These are phyloP conservation scores for Podospora pseudopauciseta DNA, from an alignment of 495 filamentous ascomycete genomes.

Conservation along the genomic window DNA sequence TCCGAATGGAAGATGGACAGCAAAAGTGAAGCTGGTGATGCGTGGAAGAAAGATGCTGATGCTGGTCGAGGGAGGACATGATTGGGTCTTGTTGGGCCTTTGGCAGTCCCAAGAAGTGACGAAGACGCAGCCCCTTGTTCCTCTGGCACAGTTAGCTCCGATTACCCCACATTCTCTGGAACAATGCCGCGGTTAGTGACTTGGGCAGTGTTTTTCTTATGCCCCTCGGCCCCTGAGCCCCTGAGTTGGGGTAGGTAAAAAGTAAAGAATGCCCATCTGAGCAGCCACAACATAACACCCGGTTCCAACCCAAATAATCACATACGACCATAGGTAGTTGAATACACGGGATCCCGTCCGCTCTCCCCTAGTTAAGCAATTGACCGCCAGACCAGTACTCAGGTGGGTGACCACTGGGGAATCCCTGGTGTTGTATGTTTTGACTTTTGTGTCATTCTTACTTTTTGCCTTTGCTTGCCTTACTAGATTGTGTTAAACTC, in stretches of 20 bases:
- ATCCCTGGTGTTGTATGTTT: background rate
- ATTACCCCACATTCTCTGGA: background rate
- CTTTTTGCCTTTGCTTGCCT: too few species aligned
- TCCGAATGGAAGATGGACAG: background rate
- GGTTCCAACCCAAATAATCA: background rate
- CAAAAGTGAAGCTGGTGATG: background rate
- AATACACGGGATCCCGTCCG: conserved; percentile 49
- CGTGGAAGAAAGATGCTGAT: background rate
- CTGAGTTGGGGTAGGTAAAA: too few species aligned
- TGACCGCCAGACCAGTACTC: conserved; percentile 19
- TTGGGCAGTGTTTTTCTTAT: too few species aligned
- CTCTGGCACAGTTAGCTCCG: background rate
- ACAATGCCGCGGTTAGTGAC: background rate
- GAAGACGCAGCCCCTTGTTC: background rate
- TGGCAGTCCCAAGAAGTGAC: background rate
- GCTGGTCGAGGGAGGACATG: background rate
- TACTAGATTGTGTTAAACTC: too few species aligned
- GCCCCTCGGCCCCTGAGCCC: background rate
- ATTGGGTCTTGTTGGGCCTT: background rate
- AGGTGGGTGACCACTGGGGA: conserved; percentile 3
- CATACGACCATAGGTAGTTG: conserved; percentile 25
- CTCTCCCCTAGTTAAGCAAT: conserved; percentile 44
- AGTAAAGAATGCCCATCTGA: too few species aligned
- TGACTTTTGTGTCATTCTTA: background rate
- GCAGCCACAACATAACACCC: too few species aligned